phyloP scores from a whole-genome alignment of 2,329 filamentous ascomycete genomes.

The Ophiostoma ulmi region DNA sequence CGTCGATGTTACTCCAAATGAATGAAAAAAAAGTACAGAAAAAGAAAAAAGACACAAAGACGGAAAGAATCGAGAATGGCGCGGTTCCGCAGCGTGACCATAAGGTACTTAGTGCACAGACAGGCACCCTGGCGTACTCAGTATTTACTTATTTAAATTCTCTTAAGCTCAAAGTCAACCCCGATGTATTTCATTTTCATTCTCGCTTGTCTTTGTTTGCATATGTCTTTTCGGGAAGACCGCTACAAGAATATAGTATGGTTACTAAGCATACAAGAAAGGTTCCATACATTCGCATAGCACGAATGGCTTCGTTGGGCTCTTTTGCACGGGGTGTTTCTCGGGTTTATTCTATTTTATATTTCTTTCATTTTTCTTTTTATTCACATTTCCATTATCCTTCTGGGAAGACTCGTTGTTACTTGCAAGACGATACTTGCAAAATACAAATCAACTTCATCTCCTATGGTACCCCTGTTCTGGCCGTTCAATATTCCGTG shows the following conservation, averaged over 20 bases:
- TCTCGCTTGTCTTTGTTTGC: no score
- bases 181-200: no score
- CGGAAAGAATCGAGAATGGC: background rate
- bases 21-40: background rate
- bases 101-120: background rate
- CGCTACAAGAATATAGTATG: background rate
- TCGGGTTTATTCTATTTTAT: background rate
- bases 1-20: background rate
- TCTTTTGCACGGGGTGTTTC: background rate
- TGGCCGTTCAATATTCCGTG: conserved; percentile 2
- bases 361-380: background rate
- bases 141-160: background rate
- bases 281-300: background rate
- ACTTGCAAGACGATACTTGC: background rate
- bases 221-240: background rate
- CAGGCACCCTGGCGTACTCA: background rate
- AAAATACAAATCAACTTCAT: conserved; percentile 1
- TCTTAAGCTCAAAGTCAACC: background rate
- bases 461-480: background rate
- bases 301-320: background rate
- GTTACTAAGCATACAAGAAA: no score
- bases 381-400: background rate
- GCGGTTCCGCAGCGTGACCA: conserved; percentile 7
- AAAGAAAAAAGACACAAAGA: background rate
- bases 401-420: background rate